Conservation (phyloP, 2,329 filamentous ascomycete genomes). For the Rutstroemia sp. region DNA sequence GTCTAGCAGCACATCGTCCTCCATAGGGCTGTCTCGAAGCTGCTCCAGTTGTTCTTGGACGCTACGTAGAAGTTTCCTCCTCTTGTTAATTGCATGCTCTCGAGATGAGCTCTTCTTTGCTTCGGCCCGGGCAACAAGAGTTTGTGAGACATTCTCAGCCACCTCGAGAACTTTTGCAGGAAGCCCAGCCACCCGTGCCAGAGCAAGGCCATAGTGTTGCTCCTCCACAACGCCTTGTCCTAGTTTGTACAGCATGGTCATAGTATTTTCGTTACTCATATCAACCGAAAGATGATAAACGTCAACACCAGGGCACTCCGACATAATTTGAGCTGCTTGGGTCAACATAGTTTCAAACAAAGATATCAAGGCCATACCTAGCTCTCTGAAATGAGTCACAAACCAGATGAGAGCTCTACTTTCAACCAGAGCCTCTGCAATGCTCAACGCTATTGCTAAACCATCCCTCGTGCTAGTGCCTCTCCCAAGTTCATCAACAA, state of each 20-base stretch:
- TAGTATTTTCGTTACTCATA: constrained; percentile 47
- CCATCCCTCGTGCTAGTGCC: constrained; percentile 88
- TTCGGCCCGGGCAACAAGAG: constrained; percentile 51
- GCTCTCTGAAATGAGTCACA: constrained; percentile 82
- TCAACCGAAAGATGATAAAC: constrained; percentile 76
- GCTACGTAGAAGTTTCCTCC: constrained; percentile 65
- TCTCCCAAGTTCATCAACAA: constrained; percentile 87
- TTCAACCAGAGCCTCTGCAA: constrained; percentile 79
- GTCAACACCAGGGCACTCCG: constrained; percentile 68
- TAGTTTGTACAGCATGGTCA: constrained; percentile 86
- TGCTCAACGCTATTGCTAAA: constrained; percentile 79
- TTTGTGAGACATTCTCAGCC: constrained; percentile 59
- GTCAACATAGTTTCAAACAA: constrained; percentile 5
- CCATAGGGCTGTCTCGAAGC: constrained; percentile 56
- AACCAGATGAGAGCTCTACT: constrained; percentile 82
- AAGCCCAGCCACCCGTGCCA: constrained; percentile 69
- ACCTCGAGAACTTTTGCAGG: constrained; percentile 58
- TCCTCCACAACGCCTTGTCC: constrained; percentile 62
- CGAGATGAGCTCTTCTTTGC: constrained; percentile 51
- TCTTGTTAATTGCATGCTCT: constrained; percentile 50
- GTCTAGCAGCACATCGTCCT: constrained; percentile 51
- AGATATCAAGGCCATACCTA: constrained; percentile 39
- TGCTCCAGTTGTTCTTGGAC: constrained; percentile 67
- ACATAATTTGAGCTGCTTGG: constrained; percentile 57
- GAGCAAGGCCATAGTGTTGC: constrained; percentile 73